Percentiles rank a stretch among this genome's conserved stretches.
Evolutionary conservation across 1,284 basidiomycete genomes (phyloP).

Genomic region (Cystobasidiaceae sp.): DNA sequence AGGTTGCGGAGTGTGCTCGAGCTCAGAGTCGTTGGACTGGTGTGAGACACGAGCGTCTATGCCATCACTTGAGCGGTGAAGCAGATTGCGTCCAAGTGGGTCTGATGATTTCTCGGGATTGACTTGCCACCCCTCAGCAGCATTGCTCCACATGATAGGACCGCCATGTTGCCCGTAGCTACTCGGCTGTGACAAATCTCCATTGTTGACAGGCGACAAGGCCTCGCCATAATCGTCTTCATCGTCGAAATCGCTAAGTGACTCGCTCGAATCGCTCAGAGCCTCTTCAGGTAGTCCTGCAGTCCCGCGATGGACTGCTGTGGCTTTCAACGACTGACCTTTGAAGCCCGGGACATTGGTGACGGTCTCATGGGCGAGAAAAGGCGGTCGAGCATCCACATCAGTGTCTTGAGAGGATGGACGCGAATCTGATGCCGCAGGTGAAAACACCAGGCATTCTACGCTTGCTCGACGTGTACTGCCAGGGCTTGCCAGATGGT

Average conservation of each 20-base stretch:
- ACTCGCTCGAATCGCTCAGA: slow-evolving; percentile 27
- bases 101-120: slow-evolving; percentile 8
- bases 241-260: slow-evolving; percentile 9
- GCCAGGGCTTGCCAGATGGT: slow-evolving; percentile 13
- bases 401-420: slow-evolving; percentile 8
- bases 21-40: no score
- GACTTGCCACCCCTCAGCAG: slow-evolving; percentile 11
- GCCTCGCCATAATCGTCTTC: slow-evolving; percentile 13
- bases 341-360: neutral
- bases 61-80: no score
- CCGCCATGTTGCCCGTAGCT: slow-evolving; percentile 2
- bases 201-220: neutral
- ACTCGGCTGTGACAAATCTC: slow-evolving; percentile 18
- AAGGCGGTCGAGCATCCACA: neutral
- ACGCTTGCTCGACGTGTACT: slow-evolving; percentile 9
- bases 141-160: slow-evolving; percentile 24
- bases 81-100: slow-evolving; percentile 20
- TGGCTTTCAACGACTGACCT: neutral
- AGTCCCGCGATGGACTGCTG: neutral
- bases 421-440: neutral
- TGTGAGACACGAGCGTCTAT: no score
- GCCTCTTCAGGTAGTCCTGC: slow-evolving; percentile 6
- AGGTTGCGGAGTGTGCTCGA: no score
- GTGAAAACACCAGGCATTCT: slow-evolving; percentile 9
- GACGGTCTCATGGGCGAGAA: neutral